Conservation (phyloP, 768 basidiomycete species). For the Trametes villosa region DNA sequence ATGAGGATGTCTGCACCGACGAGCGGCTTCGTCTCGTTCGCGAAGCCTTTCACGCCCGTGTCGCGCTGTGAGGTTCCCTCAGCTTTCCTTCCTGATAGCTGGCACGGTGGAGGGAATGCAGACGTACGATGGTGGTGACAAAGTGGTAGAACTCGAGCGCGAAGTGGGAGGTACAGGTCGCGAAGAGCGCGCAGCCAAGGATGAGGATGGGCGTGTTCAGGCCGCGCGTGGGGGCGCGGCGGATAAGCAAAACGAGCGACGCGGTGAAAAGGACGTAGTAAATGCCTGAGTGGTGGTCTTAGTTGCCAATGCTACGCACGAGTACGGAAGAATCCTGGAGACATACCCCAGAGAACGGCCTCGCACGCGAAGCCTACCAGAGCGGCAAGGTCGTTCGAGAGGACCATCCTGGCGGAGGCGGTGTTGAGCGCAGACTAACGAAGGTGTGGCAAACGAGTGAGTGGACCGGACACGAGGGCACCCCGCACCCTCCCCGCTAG, state of each 20-base stretch:
- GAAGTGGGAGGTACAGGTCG: slow-evolving; percentile 38
- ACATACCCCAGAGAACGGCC: slow-evolving; percentile 40
- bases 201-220: slow-evolving; percentile 34
- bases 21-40: slow-evolving; percentile 37
- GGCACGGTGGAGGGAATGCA: background rate
- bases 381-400: slow-evolving; percentile 38
- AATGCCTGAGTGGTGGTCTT: slow-evolving; percentile 7
- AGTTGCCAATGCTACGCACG: too few relatives aligned
- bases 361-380: slow-evolving; percentile 45
- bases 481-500: background rate
- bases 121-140: slow-evolving; percentile 37
- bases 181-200: slow-evolving; percentile 37
- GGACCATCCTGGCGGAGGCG: slow-evolving; percentile 28
- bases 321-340: background rate
- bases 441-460: background rate
- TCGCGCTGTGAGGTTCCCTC: background rate
- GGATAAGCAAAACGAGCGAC: slow-evolving; percentile 32
- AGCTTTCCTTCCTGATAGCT: background rate
- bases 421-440: background rate
- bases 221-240: slow-evolving; percentile 12
- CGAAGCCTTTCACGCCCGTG: slow-evolving; percentile 33
- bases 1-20: slow-evolving; percentile 31
- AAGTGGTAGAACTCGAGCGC: slow-evolving; percentile 44
- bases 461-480: too few relatives aligned
- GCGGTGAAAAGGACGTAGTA: slow-evolving; percentile 35